Percentiles rank a stretch among this genome's conserved stretches.
Evolutionary conservation across 1,284 basidiomycete genomes (phyloP).

Genomic region (Mycena sp.): DNA sequence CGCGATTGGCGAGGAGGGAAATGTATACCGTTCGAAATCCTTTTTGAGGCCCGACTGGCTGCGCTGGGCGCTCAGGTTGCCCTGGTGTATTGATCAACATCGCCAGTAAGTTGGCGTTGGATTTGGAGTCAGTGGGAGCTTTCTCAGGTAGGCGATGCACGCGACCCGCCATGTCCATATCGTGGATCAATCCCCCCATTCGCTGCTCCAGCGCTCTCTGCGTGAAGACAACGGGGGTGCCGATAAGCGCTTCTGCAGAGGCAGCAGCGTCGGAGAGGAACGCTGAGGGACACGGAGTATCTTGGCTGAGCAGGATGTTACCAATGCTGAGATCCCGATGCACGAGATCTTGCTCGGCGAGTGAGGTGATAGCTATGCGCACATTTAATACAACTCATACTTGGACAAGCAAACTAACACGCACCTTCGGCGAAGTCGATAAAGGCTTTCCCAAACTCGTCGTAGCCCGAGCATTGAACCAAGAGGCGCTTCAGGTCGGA

Average conservation of each 20-base stretch:
- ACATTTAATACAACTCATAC: neutral
- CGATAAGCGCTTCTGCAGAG: neutral
- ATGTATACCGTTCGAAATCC: constrained; percentile 11
- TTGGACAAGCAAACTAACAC: constrained; percentile 3
- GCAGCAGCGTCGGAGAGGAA: constrained; percentile 15
- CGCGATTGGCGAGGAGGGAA: neutral
- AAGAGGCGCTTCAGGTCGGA: constrained; percentile 19
- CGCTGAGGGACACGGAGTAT: neutral
- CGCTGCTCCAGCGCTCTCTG: constrained; percentile 9
- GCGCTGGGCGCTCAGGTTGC: neutral
- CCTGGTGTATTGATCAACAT: neutral
- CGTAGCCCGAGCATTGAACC: constrained; percentile 1
- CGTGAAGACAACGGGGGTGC: constrained; percentile 2
- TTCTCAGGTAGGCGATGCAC: neutral
- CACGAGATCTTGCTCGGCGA: constrained; percentile 3
- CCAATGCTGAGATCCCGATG: constrained; percentile 21
- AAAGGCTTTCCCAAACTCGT: constrained; percentile 16
- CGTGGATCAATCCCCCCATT: constrained; percentile 9
- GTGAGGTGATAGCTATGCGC: constrained; percentile 1
- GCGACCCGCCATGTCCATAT: constrained; percentile 19
- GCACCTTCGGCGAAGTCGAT: constrained; percentile 10
- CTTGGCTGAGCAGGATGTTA: constrained; percentile 9
- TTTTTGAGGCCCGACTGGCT: neutral
- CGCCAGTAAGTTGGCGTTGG: neutral
- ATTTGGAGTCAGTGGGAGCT: neutral